Conservation (phyloP, 2,329 filamentous ascomycete genomes). For the Didymella pomorum region DNA sequence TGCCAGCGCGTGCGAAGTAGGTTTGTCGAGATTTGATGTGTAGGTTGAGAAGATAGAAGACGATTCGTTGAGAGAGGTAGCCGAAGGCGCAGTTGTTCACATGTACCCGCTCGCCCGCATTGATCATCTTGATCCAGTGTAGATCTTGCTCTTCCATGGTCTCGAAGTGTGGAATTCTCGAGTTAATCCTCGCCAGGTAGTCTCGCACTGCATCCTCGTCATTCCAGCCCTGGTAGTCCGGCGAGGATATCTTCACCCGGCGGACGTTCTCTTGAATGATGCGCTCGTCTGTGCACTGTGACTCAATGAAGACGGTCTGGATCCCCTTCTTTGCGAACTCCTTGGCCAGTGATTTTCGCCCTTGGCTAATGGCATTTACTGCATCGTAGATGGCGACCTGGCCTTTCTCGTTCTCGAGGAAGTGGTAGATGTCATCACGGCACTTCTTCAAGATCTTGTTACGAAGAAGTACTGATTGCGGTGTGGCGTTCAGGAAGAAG, state of each 20-base stretch:
- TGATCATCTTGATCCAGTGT: constrained; percentile 99
- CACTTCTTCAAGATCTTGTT: constrained; percentile 99
- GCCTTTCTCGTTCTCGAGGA: constrained; percentile 95
- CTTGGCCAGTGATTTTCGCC: constrained; percentile 84
- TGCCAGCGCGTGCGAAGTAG: constrained; percentile 89
- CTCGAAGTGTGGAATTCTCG: constrained; percentile 94
- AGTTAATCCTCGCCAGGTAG: constrained; percentile 87
- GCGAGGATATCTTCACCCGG: constrained; percentile 96
- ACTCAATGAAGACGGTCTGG: constrained; percentile 95
- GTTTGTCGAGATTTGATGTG: constrained; percentile 96
- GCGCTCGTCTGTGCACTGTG: constrained; percentile 88
- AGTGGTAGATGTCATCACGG: constrained; percentile 94
- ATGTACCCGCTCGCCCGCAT: constrained; percentile 89
- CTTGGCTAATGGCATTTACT: constrained; percentile 87
- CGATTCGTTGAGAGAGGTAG: constrained; percentile 94
- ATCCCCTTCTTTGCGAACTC: constrained; percentile 99
- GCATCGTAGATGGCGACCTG: constrained; percentile 99
- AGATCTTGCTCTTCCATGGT: constrained; percentile 94
- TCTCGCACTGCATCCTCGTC: constrained; percentile 91
- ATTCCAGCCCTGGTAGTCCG: constrained; percentile 93
- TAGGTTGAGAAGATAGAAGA: constrained; percentile 96
- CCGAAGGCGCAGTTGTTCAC: constrained; percentile 98
- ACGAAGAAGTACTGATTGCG: constrained; percentile 87
- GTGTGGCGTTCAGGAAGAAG: constrained; percentile 94
- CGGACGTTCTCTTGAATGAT: constrained; percentile 97